Evolutionary conservation across 2,329 filamentous ascomycete genomes (phyloP).

Genomic region (Xenoacremonium recifei): DNA sequence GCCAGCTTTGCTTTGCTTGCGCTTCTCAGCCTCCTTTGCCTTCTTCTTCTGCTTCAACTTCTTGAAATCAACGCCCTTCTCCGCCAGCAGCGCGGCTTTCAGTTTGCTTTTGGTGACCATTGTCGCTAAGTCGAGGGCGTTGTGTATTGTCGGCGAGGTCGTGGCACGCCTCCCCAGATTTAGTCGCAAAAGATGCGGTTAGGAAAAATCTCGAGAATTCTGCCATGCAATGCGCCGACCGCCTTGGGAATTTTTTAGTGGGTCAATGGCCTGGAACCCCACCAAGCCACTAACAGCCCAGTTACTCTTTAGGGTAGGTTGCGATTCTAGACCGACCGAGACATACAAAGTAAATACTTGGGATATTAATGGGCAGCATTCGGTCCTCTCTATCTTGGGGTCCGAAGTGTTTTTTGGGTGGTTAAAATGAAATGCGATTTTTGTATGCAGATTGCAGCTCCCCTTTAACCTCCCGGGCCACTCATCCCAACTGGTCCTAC

Average conservation of each 20-base stretch:
- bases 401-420: no score
- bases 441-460: no score
- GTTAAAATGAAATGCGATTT: no score
- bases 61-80: conserved; percentile 54
- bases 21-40: conserved; percentile 42
- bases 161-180: conserved; percentile 17
- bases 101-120: conserved; percentile 50
- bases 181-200: conserved; percentile 6
- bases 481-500: no score
- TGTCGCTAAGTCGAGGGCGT: no score
- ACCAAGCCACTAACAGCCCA: background rate
- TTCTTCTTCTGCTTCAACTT: conserved; percentile 51
- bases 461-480: no score
- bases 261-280: conserved; percentile 6
- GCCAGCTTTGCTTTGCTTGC: conserved; percentile 29
- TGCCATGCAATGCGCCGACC: conserved; percentile 25
- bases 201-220: conserved; percentile 31
- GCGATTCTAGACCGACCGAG: no score
- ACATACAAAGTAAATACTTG: no score
- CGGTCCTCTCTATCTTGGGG: no score
- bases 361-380: no score
- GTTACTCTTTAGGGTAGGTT: background rate
- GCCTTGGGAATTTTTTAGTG: conserved; percentile 28
- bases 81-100: conserved; percentile 52
- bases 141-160: no score